Conservation (phyloP, 176 grass and related monocot genomes). For the Urochloa ruziziensis region DNA sequence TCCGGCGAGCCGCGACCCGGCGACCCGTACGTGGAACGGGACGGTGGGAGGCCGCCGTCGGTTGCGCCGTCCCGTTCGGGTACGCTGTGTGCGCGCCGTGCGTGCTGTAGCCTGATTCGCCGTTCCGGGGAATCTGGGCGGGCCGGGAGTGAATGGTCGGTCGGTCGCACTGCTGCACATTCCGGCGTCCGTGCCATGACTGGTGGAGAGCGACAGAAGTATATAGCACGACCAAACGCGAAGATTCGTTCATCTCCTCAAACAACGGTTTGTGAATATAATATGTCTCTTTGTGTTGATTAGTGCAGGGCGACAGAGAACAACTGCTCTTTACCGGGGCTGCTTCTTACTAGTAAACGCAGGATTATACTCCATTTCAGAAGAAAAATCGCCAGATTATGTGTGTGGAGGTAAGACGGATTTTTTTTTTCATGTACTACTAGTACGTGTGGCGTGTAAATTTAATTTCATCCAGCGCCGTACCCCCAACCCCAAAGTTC, state of each 20-base stretch:
- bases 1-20: not conserved
- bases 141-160: too few relatives aligned
- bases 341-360: too few relatives aligned
- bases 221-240: too few relatives aligned
- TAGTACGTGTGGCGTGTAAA: not conserved
- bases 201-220: not conserved
- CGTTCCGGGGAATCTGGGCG: not conserved
- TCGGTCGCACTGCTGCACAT: not conserved
- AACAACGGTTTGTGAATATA: not conserved
- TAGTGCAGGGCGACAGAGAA: not conserved
- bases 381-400: not conserved
- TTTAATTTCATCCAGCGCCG: not conserved
- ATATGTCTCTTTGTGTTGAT: not conserved
- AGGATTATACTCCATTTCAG: too few relatives aligned
- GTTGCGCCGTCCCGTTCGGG: constrained; percentile 1
- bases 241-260: not conserved
- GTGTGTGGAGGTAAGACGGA: not conserved
- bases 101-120: not conserved
- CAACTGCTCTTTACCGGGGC: not conserved
- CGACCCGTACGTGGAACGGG: not conserved
- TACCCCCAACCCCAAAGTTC: not conserved
- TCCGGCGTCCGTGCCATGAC: not conserved
- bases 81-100: not conserved
- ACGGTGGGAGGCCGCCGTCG: not conserved
- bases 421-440: too few relatives aligned